Evolutionary conservation across 2,329 filamentous ascomycete genomes (phyloP).

Genomic region (Diaporthe ampelina): DNA sequence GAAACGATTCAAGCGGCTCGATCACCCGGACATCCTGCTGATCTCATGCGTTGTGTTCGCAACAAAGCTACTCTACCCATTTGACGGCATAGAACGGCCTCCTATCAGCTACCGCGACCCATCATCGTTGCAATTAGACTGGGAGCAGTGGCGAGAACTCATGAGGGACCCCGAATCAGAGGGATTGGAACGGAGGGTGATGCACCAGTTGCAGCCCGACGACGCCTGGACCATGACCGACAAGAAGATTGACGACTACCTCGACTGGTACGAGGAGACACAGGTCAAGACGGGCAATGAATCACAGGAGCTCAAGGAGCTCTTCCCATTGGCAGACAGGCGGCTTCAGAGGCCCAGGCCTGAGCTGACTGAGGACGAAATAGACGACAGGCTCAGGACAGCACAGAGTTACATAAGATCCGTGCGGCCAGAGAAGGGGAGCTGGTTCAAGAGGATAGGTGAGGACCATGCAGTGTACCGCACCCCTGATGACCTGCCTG

Average conservation of each 20-base stretch:
- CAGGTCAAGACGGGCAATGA: slow-evolving; percentile 44
- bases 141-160: slow-evolving; percentile 75
- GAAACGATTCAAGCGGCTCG: slow-evolving; percentile 61
- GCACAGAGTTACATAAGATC: slow-evolving; percentile 47
- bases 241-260: slow-evolving; percentile 78
- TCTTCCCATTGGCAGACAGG: slow-evolving; percentile 51
- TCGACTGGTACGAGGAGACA: slow-evolving; percentile 82
- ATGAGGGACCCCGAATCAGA: slow-evolving; percentile 54
- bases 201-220: slow-evolving; percentile 46
- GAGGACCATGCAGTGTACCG: slow-evolving; percentile 54
- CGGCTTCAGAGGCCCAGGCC: slow-evolving; percentile 3
- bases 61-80: slow-evolving; percentile 84
- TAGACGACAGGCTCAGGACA: slow-evolving; percentile 45
- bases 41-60: slow-evolving; percentile 80
- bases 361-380: slow-evolving; percentile 45
- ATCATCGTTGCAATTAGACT: slow-evolving; percentile 75
- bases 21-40: slow-evolving; percentile 82
- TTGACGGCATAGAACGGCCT: slow-evolving; percentile 70
- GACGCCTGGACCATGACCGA: slow-evolving; percentile 63
- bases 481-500: slow-evolving; percentile 57
- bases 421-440: slow-evolving; percentile 40
- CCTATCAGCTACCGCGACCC: slow-evolving; percentile 67
- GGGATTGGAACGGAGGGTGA: slow-evolving; percentile 45
- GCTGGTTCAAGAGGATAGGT: slow-evolving; percentile 48
- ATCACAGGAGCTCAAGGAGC: slow-evolving; percentile 49